Evolutionary conservation across 2,329 filamentous ascomycete genomes (phyloP).

Genomic region (Aspergillus quadrilineatus): DNA sequence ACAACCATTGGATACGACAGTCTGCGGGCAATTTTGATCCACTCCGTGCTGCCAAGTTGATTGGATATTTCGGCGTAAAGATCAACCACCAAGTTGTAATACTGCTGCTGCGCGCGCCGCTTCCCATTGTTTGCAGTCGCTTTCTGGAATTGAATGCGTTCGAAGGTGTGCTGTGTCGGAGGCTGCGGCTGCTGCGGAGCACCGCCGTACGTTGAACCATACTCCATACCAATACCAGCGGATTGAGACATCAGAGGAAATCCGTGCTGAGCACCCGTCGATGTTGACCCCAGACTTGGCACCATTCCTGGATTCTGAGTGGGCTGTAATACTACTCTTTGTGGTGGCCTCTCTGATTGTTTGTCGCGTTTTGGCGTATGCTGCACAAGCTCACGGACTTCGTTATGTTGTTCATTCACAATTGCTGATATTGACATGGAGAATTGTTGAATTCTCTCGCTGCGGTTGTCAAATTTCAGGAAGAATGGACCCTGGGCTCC

Average conservation of each 20-base stretch:
- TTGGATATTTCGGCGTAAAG: conserved; percentile 68
- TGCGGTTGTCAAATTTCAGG: conserved; percentile 49
- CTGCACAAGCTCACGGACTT: conserved; percentile 80
- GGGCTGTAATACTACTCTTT: conserved; percentile 66
- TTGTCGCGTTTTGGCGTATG: conserved; percentile 92
- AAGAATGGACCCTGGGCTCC: conserved; percentile 59
- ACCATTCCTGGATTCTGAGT: conserved; percentile 56
- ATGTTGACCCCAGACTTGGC: conserved; percentile 27
- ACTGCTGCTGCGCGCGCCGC: conserved; percentile 83
- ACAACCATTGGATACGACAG: conserved; percentile 82
- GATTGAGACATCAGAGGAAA: conserved; percentile 28
- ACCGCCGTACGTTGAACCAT: conserved; percentile 30
- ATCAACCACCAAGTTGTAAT: conserved; percentile 87
- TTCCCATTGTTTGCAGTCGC: conserved; percentile 94
- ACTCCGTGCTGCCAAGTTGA: conserved; percentile 44
- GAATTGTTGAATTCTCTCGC: conserved; percentile 67
- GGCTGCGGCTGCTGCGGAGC: conserved; percentile 35
- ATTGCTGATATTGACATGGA: conserved; percentile 83
- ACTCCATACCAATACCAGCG: conserved; percentile 35
- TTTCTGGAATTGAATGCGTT: conserved; percentile 91
- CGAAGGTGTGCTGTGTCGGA: conserved; percentile 64
- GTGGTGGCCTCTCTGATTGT: conserved; percentile 73
- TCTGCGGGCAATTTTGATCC: conserved; percentile 68
- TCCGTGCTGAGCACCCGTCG: conserved; percentile 23
- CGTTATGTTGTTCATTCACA: conserved; percentile 71